These are phyloP conservation scores for Fusarium ambrosium DNA, from an alignment of 2,329 filamentous ascomycete species.

Conservation along the genomic window DNA sequence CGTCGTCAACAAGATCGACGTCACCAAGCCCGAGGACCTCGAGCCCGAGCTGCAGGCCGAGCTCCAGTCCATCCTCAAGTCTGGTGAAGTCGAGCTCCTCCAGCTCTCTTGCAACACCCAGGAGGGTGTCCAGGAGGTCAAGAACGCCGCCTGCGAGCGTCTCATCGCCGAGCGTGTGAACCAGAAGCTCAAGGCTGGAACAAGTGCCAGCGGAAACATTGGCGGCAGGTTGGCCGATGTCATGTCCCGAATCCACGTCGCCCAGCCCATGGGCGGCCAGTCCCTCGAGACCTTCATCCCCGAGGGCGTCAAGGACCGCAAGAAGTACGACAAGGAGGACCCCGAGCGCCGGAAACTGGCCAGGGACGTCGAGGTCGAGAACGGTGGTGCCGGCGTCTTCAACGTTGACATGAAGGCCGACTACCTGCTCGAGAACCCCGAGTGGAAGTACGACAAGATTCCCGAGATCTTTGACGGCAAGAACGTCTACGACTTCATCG, in stretches of 20 bases:
- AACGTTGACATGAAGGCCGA: constrained; percentile 92
- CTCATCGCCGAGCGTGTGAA: constrained; percentile 93
- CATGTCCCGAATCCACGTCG: constrained; percentile 94
- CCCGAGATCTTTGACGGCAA: constrained; percentile 95
- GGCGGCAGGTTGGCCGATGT: constrained; percentile 90
- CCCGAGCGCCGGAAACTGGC: constrained; percentile 86
- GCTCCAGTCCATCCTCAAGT: constrained; percentile 84
- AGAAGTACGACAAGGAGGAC: constrained; percentile 92
- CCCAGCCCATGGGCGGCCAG: constrained; percentile 87
- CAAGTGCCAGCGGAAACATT: constrained; percentile 79
- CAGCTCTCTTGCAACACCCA: constrained; percentile 95
- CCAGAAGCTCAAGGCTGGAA: constrained; percentile 95
- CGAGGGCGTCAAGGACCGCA: constrained; percentile 81
- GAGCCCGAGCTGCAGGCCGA: constrained; percentile 82
- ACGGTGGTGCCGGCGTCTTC: constrained; percentile 95
- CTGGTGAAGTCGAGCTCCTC: constrained; percentile 91
- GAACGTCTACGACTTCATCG: constrained; percentile 97
- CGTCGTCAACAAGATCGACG: constrained; percentile 98
- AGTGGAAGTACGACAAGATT: constrained; percentile 97
- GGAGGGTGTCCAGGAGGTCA: constrained; percentile 93
- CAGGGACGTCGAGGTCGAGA: constrained; percentile 89
- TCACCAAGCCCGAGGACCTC: constrained; percentile 88
- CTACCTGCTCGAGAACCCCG: constrained; percentile 87
- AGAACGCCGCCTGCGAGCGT: constrained; percentile 94
- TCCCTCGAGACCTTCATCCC: constrained; percentile 88